These are phyloP conservation scores for Cyclocybe cylindracea DNA, from an alignment of 768 basidiomycete species.

Conservation along the genomic window DNA sequence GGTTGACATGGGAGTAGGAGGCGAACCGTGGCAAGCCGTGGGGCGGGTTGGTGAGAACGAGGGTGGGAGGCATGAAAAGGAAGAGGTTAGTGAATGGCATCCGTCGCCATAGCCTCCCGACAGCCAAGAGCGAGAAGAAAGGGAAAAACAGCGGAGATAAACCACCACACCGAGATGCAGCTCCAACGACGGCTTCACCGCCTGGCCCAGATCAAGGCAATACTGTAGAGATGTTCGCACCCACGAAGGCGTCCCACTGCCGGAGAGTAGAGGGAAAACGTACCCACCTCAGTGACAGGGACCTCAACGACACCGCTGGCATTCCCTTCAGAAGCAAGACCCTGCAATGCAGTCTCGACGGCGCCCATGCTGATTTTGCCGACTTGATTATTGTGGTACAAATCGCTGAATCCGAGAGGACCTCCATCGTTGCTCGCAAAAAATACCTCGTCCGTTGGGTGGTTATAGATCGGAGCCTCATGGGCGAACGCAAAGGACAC, in stretches of 20 bases:
- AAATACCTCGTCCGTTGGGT: slow-evolving; percentile 70
- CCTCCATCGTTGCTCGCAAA: slow-evolving; percentile 75
- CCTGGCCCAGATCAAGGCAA: no score
- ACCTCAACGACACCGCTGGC: slow-evolving; percentile 40
- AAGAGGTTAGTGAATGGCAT: no score
- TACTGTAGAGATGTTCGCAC: no score
- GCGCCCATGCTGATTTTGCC: slow-evolving; percentile 63
- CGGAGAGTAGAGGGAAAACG: not conserved
- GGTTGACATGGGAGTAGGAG: slow-evolving; percentile 5
- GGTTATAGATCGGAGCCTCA: slow-evolving; percentile 72
- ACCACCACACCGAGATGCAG: not conserved
- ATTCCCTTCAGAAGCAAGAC: slow-evolving; percentile 24
- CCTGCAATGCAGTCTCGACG: slow-evolving; percentile 46
- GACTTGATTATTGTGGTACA: slow-evolving; percentile 64
- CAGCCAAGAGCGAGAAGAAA: no score
- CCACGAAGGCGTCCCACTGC: no score
- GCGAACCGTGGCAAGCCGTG: not conserved
- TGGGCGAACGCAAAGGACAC: slow-evolving; percentile 73
- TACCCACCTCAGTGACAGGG: slow-evolving; percentile 43
- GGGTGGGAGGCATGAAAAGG: no score
- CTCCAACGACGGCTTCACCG: no score
- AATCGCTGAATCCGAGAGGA: slow-evolving; percentile 58
- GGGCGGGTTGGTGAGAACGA: no score
- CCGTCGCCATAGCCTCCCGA: no score
- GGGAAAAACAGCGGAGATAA: not conserved